Evolutionary conservation across 805 yeast genomes (phyloP), one percentile per base, ranked within the genome.

Genomic region (Huiozyma sinensis): DNA sequence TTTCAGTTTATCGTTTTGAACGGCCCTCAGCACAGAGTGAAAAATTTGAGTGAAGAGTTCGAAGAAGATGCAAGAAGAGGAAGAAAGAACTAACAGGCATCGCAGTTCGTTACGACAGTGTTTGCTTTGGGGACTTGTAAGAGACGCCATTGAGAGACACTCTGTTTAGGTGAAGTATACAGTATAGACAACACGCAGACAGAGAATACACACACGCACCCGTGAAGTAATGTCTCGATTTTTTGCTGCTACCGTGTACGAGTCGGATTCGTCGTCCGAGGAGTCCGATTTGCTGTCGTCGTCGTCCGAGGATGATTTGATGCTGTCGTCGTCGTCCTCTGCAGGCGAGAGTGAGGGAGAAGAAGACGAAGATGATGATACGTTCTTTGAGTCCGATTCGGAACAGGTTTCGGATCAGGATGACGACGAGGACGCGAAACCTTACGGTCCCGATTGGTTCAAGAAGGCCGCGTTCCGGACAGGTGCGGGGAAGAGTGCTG

Each of bases 221-320:
- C 17, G 9, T 8, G 9, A 6, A 13, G 42, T 38, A 43, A 88
- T 88, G 95, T 87, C 97, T 56, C 84, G 95, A 70, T 90, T 92
- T 76, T 92, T 92, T 72, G 79, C 79, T 44, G 67, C 78, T 40
- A 65, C 68, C 47, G 67, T 69, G 47, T 67, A 61, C 33, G 67
- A 69, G 41, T 9, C 11, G 11, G 72, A 69, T 52, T 65, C 69
- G 44, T 72, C 66, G 42, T 62, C 66, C 45, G 68, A 70, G 28
- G 64, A 72, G 8, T 63, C 67, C 31, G 76, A 69, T 39, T 75
- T 69, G 50, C 58, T 68, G 44, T 56, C 68, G 30, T 66, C 70
- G 35, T 66, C 67, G 5, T 56, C 70, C 33, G 70, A 68, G 39
- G 73, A 68, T 44, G 70, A 65, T 42, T 47, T 60, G 52, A 32